Evolutionary conservation across 768 basidiomycete genomes (phyloP).

Genomic region (Tremella yokohamensis): DNA sequence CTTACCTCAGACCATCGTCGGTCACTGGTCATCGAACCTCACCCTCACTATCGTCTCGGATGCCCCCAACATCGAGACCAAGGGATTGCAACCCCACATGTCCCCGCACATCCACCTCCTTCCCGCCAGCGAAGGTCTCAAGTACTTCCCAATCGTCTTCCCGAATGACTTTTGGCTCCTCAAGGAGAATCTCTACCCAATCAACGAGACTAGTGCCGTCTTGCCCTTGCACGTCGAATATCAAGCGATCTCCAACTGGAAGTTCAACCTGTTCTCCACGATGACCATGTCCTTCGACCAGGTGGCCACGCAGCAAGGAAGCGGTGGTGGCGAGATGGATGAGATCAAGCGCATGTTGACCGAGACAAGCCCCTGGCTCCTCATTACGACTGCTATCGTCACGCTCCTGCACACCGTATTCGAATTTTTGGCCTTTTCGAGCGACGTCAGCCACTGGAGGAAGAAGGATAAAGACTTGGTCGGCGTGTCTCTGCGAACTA

Average conservation of each 20-base stretch:
- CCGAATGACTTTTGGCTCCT: constrained; percentile 92
- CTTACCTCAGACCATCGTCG: constrained; percentile 57
- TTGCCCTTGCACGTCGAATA: constrained; percentile 79
- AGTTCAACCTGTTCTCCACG: constrained; percentile 76
- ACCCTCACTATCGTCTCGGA: constrained; percentile 83
- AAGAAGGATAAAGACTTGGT: constrained; percentile 84
- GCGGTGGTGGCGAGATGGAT: constrained; percentile 67
- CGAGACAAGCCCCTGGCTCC: constrained; percentile 66
- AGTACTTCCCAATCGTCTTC: constrained; percentile 81
- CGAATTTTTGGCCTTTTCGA: constrained; percentile 93
- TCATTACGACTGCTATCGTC: constrained; percentile 77
- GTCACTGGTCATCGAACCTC: constrained; percentile 83
- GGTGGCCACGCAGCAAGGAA: constrained; percentile 61
- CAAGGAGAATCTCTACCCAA: constrained; percentile 71
- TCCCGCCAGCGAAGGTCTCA: constrained; percentile 55
- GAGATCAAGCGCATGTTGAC: constrained; percentile 92
- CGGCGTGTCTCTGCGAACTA: constrained; percentile 82
- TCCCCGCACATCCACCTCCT: constrained; percentile 64
- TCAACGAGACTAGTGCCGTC: constrained; percentile 74
- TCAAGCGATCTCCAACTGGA: constrained; percentile 65
- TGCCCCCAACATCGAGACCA: constrained; percentile 54
- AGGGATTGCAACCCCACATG: constrained; percentile 23
- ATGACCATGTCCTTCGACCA: constrained; percentile 85
- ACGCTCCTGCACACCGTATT: constrained; percentile 84
- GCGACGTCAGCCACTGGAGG: constrained; percentile 91